Evolutionary conservation across 192 early-diverging fungal genomes (phyloP).

Genomic region (Backusella mclennaniae): DNA sequence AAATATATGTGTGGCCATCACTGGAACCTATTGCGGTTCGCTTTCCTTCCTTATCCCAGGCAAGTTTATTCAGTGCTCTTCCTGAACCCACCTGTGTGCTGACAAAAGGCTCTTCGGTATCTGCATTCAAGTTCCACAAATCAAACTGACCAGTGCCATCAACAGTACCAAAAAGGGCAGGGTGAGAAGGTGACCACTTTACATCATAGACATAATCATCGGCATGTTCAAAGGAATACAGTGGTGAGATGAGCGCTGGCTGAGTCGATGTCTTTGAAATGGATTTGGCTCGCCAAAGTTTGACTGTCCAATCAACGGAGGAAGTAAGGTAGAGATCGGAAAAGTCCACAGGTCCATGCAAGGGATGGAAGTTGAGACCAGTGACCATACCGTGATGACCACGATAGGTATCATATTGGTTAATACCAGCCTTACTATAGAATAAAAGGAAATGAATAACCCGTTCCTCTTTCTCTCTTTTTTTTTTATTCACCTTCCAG

Average conservation of each 20-base stretch:
- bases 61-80: slow-evolving; percentile 89
- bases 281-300: slow-evolving; percentile 86
- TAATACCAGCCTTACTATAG: slow-evolving; percentile 93
- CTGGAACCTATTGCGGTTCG: slow-evolving; percentile 77
- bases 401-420: slow-evolving; percentile 77
- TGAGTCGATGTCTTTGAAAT: slow-evolving; percentile 50
- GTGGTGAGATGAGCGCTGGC: slow-evolving; percentile 49
- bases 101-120: slow-evolving; percentile 71
- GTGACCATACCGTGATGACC: slow-evolving; percentile 91
- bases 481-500: slow-evolving; percentile 67
- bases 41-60: slow-evolving; percentile 90
- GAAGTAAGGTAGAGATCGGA: slow-evolving; percentile 90
- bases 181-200: slow-evolving; percentile 96
- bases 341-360: slow-evolving; percentile 77
- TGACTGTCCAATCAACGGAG: slow-evolving; percentile 97
- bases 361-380: slow-evolving; percentile 89
- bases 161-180: slow-evolving; percentile 88
- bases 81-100: slow-evolving; percentile 56
- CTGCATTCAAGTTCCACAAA: slow-evolving; percentile 91
- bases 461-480: background rate
- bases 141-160: slow-evolving; percentile 90
- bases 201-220: slow-evolving; percentile 99
- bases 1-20: slow-evolving; percentile 84
- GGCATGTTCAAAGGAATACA: slow-evolving; percentile 89
- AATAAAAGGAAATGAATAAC: background rate